These are phyloP conservation scores for Sporothrix pallida DNA, from an alignment of 2,329 filamentous ascomycete genomes.

Conservation along the genomic window DNA sequence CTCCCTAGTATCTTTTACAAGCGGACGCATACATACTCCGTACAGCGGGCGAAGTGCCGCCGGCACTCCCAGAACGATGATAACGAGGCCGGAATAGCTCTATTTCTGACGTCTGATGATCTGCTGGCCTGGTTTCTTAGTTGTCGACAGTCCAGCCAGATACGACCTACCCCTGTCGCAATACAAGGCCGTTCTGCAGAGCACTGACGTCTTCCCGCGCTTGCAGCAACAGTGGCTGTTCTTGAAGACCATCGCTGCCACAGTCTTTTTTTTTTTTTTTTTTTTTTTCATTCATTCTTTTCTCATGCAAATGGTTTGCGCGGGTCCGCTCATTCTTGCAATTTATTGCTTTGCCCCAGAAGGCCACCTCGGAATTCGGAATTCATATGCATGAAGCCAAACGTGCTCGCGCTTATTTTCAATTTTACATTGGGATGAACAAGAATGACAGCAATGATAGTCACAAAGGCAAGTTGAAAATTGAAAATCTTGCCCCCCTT, in stretches of 20 bases:
- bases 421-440: neutral
- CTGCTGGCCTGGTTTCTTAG: neutral
- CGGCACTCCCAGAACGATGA: neutral
- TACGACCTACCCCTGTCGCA: conserved; percentile 23
- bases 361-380: neutral
- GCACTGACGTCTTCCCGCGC: conserved; percentile 34
- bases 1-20: neutral
- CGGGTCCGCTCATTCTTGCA: neutral
- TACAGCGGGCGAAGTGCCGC: neutral
- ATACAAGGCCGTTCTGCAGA: conserved; percentile 30
- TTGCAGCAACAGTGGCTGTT: conserved; percentile 23
- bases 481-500: neutral
- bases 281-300: neutral
- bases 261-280: neutral
- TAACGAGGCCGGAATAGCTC: neutral
- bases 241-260: neutral
- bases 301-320: neutral
- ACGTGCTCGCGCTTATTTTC: neutral
- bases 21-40: neutral
- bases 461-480: no score
- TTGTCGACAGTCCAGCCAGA: conserved; percentile 11
- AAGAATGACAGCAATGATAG: no score
- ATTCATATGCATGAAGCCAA: neutral
- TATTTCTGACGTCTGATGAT: conserved; percentile 23
- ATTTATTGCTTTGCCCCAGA: neutral